Base-by-base conservation (phyloP, 176 grass and related monocot species). In the Tillandsia leiboldiana region DNA sequence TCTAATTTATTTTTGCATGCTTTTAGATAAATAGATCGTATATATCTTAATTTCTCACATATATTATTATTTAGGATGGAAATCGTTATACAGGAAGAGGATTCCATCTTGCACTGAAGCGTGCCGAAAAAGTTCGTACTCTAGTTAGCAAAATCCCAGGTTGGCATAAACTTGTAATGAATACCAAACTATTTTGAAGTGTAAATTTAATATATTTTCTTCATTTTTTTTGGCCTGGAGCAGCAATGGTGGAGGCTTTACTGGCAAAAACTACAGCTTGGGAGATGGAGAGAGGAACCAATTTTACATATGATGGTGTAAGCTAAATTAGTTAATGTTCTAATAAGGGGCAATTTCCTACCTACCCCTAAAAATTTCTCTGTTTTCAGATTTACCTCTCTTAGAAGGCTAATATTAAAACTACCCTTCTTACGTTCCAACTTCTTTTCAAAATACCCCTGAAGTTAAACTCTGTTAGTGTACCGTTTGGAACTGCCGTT, bases 111-210 rank as follows among this genome's bases (percentile, higher is more conserved):
- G 68, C 83, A 68, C 69, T 90, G 8, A 89, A 90, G 59, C 83
- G 83, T 1, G 90, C 86, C 8, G 90, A 94, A 87, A 94, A 90
- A 53, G 90, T 81, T 2, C 90, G 90, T 13, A 10, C 78, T 26
- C 22, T 95, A 57, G 90, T 95, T 33, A 68, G 64, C 75, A 95
- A 95, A 66, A 95, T 95, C 61, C 90, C 90, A 49, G 86, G 90
- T 90, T 28, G 15, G 15, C 17, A 52, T 13, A 70, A 6, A 72
- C 15, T 53, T 79, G 12, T 51, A 27, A 33, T 22, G 59, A 15
- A n/a, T n/a, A 33, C 53, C 20, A 68, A 0, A 4, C 11, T 66
- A 54, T 51, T 53, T 27, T 15, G 3, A 70, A 12, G 65, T 15
- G 3, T 11, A 67, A 67, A 67, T 17, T 15, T 48, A n/a, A 49